phyloP scores from a whole-genome alignment of 75 land plant species.

The Sequoia sempervirens region DNA sequence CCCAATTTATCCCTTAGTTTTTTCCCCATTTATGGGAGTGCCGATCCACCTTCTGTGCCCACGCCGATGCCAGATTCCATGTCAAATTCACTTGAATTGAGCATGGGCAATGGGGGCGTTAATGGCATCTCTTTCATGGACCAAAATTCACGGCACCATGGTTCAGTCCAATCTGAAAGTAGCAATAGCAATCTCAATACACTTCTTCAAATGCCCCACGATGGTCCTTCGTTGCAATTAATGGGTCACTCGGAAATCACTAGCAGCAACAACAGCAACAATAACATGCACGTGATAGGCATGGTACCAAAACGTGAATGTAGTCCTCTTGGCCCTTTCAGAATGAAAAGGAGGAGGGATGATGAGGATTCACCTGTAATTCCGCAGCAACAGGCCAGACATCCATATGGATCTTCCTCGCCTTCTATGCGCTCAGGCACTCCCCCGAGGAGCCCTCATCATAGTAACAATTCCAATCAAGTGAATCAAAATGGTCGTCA shows the following conservation, averaged over 20 bases:
- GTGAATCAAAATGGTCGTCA: constrained; percentile 7
- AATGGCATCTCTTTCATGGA: background rate
- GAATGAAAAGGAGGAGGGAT: constrained; percentile 4
- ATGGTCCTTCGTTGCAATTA: background rate
- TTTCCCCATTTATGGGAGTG: background rate
- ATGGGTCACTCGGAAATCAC: constrained; percentile 7
- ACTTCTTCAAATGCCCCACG: background rate
- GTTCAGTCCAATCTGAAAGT: background rate
- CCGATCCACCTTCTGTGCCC: background rate
- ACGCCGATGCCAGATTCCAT: background rate
- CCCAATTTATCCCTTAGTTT: constrained; percentile 1
- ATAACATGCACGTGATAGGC: background rate
- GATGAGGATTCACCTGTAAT: constrained; percentile 7
- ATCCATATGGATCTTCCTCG: background rate
- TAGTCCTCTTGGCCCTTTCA: background rate
- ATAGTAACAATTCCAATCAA: background rate
- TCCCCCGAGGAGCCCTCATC: constrained; percentile 3
- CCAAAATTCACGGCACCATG: background rate
- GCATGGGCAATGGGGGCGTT: background rate
- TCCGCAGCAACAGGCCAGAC: background rate
- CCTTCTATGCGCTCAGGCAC: background rate
- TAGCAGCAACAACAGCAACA: background rate
- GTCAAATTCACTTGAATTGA: constrained; percentile 4
- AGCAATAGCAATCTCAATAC: background rate
- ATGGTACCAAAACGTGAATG: background rate